Conservation (phyloP, 2,329 filamentous ascomycete species). For the Exophiala mesophila region DNA sequence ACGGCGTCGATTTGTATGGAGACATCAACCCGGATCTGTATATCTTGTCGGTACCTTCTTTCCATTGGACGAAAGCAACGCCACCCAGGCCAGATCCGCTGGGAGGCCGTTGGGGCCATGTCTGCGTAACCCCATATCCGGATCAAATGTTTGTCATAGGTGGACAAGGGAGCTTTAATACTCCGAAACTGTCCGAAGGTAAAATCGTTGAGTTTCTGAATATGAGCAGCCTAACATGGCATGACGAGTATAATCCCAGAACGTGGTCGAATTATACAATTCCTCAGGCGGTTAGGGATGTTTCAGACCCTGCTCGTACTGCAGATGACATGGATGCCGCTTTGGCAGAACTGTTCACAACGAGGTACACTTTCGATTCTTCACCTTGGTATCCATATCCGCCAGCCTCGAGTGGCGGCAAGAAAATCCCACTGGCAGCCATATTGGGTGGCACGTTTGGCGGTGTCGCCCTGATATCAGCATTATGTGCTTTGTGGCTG, state of each 20-base stretch:
- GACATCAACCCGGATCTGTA: slow-evolving; percentile 30
- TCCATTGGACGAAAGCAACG: slow-evolving; percentile 28
- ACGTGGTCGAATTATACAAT: slow-evolving; percentile 29
- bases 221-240: slow-evolving; percentile 29
- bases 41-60: slow-evolving; percentile 31
- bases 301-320: slow-evolving; percentile 31
- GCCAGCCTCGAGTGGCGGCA: slow-evolving; percentile 38
- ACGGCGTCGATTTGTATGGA: slow-evolving; percentile 13
- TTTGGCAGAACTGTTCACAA: slow-evolving; percentile 52
- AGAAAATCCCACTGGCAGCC: slow-evolving; percentile 52
- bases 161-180: slow-evolving; percentile 45
- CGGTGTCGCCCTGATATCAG: slow-evolving; percentile 51
- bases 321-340: slow-evolving; percentile 33
- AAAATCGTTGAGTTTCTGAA: slow-evolving; percentile 49
- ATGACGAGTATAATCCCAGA: slow-evolving; percentile 28
- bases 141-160: slow-evolving; percentile 40
- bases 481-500: slow-evolving; percentile 50
- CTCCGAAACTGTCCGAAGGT: slow-evolving; percentile 1
- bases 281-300: slow-evolving; percentile 26
- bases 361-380: slow-evolving; percentile 51
- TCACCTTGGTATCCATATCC: slow-evolving; percentile 57
- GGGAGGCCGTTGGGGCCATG: slow-evolving; percentile 29
- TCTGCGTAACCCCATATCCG: slow-evolving; percentile 41
- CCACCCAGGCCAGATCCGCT: slow-evolving; percentile 6
- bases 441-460: slow-evolving; percentile 59